Evolutionary conservation across 306 rosid species (phyloP), one percentile per base, ranked within the genome.

Genomic region (Parietaria judaica): DNA sequence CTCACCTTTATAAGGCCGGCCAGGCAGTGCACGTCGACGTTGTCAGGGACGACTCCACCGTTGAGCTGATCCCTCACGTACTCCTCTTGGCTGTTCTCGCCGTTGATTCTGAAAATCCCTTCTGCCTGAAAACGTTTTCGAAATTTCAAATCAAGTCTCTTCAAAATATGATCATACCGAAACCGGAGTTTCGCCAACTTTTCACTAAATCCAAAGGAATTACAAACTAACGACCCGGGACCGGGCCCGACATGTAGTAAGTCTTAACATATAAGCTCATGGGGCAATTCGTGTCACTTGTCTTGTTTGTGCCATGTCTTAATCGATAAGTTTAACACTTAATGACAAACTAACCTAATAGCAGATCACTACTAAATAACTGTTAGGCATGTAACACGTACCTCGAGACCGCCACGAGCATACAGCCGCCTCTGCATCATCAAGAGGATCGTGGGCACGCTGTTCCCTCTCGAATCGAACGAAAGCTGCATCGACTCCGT

Each of bases 401-500:
- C 98, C 95, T 94, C 88, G 65, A 88, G 75, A 56, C 99, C 97
- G 51, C 97, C 97, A 74, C 66, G 90, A 34, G 87, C 81, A 64
- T 94, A 88, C 64, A 94, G 71, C 56, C 81, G 90, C 63, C 90
- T 86, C 69, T 94, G 99, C 99, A 94, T 86, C 80, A 84, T 60
- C 58, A 94, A 72, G 64, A 94, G 85, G 69, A 94, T 94, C 36
- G 89, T 86, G 36, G 99, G 99, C 60, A 88, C 95, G 41, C 97
- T 86, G 77, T 94, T 94, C 63, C 99, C 99, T 82, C 97, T 86
- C 48, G 94, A 83, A 78, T 94, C 99, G 65, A 94, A 88, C 12
- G 97, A 88, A 69, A 94, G 99, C 81, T 94, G 99, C 99, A 94
- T 94, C 9, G 99, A 94, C 69, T 94, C 97, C 4, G 99, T 94